These are phyloP conservation scores for Raphidocelis subcapitata DNA, from an alignment of 139 green algal species.

Conservation along the genomic window DNA sequence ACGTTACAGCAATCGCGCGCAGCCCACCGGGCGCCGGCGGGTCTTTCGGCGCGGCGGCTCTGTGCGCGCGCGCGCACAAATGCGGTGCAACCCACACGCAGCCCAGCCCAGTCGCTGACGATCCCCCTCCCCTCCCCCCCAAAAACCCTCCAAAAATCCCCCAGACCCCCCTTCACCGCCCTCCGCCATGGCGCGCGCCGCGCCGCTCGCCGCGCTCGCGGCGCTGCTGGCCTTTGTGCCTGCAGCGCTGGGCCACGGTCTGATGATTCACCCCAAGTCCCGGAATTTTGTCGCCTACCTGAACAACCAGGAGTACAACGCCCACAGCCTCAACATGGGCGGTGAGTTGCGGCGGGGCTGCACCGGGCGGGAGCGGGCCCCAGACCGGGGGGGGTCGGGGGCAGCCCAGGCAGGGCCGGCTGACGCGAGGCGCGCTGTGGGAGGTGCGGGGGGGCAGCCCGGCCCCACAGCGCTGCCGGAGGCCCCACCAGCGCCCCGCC, in stretches of 20 bases:
- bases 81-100: not conserved
- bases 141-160: not conserved
- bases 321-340: constrained; percentile 12
- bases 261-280: constrained; percentile 10
- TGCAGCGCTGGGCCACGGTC: constrained; percentile 1
- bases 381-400: not conserved
- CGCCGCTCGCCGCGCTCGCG: not conserved
- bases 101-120: not conserved
- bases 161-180: not conserved
- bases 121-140: no score
- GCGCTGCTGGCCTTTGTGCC: not conserved
- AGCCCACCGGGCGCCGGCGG: no score
- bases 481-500: not conserved
- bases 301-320: not conserved
- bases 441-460: not conserved
- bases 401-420: not conserved
- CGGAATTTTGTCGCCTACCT: constrained; percentile 21
- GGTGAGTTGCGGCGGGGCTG: not conserved
- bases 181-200: no score
- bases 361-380: no score
- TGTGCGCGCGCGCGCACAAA: not conserved
- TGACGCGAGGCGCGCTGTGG: not conserved
- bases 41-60: not conserved
- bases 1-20: no score
- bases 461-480: not conserved